These are phyloP conservation scores for Opeltia flavorubescens DNA, from an alignment of 495 filamentous ascomycete genomes.

Conservation along the genomic window DNA sequence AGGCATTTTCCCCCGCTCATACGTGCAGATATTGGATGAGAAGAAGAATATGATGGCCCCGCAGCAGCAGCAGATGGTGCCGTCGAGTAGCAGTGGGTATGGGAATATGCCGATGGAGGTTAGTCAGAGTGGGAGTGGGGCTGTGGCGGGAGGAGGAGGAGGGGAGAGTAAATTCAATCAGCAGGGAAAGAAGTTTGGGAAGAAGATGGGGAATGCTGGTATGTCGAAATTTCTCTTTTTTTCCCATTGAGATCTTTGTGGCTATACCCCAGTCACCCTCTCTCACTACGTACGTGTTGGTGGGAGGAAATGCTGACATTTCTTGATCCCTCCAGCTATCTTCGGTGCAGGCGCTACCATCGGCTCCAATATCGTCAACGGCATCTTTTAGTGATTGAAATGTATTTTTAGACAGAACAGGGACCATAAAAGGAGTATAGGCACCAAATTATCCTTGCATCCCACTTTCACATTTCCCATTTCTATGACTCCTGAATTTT, in stretches of 20 bases:
- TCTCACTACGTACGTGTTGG: too few relatives aligned
- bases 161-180: conserved; percentile 33
- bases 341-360: conserved; percentile 83
- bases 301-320: conserved; percentile 6
- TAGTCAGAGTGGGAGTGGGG: conserved; percentile 27
- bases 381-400: conserved; percentile 77
- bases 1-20: conserved; percentile 82
- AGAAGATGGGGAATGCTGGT: conserved; percentile 43
- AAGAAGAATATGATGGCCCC: conserved; percentile 17
- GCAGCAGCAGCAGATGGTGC: conserved; percentile 11
- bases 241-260: conserved; percentile 9
- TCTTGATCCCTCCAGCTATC: conserved; percentile 31
- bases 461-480: too few relatives aligned
- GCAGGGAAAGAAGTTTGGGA: conserved; percentile 43
- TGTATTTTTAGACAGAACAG: too few relatives aligned
- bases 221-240: conserved; percentile 17
- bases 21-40: conserved; percentile 51
- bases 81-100: conserved; percentile 23
- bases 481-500: too few relatives aligned
- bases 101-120: conserved; percentile 41
- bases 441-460: too few relatives aligned
- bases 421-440: too few relatives aligned
- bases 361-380: conserved; percentile 82
- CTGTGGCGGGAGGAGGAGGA: conserved; percentile 16
- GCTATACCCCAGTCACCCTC: background rate